Evolutionary conservation across 148 eudicot genomes (phyloP).

Genomic region (Rheum nobile): DNA sequence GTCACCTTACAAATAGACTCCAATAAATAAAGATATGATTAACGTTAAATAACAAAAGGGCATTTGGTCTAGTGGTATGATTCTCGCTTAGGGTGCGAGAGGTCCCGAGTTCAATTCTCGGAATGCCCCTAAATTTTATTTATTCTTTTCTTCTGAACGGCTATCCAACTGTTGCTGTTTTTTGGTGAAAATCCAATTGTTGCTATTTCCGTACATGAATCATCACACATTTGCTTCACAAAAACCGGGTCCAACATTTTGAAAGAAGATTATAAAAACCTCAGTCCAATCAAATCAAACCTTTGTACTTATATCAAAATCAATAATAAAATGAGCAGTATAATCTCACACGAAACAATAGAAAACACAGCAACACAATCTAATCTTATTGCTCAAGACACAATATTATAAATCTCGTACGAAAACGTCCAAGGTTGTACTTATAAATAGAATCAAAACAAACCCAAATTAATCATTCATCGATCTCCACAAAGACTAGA

Average conservation of each 20-base stretch:
- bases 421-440: background rate
- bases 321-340: too few species aligned
- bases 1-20: too few species aligned
- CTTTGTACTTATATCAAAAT: too few species aligned
- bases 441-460: background rate
- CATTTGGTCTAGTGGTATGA: slow-evolving; percentile 37
- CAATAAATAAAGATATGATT: too few species aligned
- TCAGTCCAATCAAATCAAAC: background rate
- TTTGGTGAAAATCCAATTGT: too few species aligned
- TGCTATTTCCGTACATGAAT: background rate
- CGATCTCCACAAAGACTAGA: background rate
- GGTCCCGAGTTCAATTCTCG: slow-evolving; percentile 23
- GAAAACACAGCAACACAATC: background rate
- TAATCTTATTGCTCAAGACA: background rate
- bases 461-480: background rate
- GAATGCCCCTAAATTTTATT: background rate
- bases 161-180: too few species aligned
- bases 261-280: background rate
- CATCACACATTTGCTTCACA: background rate
- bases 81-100: slow-evolving; percentile 46
- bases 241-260: background rate
- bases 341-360: background rate
- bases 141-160: too few species aligned
- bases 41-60: too few species aligned
- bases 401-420: background rate